These are phyloP conservation scores for Dimargaris xerosporica DNA, from an alignment of 192 early-diverging fungal genomes.

Conservation along the genomic window DNA sequence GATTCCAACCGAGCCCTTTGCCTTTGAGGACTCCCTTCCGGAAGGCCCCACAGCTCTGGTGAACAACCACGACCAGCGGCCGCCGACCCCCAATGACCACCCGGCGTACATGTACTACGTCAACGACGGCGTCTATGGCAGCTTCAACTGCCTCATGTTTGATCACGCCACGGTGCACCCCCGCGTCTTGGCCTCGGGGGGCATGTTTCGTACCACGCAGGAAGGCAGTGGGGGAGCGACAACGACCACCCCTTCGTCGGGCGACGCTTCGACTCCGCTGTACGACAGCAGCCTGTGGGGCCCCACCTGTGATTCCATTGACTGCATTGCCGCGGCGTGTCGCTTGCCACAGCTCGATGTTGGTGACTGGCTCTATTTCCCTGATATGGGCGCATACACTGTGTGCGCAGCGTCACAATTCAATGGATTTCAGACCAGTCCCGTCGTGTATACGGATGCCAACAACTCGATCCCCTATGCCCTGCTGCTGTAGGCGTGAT, in stretches of 20 bases:
- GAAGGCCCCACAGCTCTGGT: not conserved
- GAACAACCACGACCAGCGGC: conserved; percentile 10
- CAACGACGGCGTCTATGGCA: conserved; percentile 97
- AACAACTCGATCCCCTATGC: conserved; percentile 19
- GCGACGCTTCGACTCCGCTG: not conserved
- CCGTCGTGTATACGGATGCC: conserved; percentile 78
- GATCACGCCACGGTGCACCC: conserved; percentile 76
- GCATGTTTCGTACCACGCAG: conserved; percentile 22
- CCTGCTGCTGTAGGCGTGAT: too few species aligned
- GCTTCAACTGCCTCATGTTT: conserved; percentile 97
- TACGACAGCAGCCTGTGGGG: conserved; percentile 73
- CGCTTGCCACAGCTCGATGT: conserved; percentile 68
- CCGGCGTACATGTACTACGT: conserved; percentile 71
- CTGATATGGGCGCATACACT: conserved; percentile 97
- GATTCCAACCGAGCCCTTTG: not conserved
- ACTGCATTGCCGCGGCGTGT: conserved; percentile 60
- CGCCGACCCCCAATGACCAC: conserved; percentile 21
- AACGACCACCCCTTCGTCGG: not conserved
- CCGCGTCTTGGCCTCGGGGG: conserved; percentile 39
- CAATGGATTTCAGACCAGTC: conserved; percentile 75
- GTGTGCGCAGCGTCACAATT: conserved; percentile 73
- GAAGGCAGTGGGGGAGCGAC: not conserved
- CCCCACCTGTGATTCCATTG: conserved; percentile 97
- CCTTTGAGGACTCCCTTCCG: not conserved
- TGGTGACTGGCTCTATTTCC: conserved; percentile 93